Evolutionary conservation across 805 yeast species (phyloP).

Genomic region (Candida krabiensis): DNA sequence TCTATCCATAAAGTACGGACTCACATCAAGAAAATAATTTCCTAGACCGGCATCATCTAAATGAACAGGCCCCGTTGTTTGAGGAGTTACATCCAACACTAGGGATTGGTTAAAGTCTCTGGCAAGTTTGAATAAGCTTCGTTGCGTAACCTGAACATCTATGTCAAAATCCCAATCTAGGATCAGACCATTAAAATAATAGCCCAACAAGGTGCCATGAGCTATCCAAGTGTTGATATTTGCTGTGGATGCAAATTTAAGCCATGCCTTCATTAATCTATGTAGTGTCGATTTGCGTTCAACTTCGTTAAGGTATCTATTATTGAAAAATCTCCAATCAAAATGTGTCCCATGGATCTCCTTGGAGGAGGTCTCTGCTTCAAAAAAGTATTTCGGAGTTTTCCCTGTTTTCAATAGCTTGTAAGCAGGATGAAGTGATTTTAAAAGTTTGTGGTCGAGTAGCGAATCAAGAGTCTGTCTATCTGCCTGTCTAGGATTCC

Average conservation of each 20-base stretch:
- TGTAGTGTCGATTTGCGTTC: slow-evolving; percentile 38
- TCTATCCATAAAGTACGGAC: slow-evolving; percentile 35
- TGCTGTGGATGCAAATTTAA: slow-evolving; percentile 44
- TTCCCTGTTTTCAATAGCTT: slow-evolving; percentile 2
- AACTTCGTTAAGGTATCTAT: slow-evolving; percentile 19
- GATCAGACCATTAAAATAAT: slow-evolving; percentile 58
- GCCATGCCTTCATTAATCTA: slow-evolving; percentile 53
- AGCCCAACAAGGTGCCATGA: slow-evolving; percentile 63
- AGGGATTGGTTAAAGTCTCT: slow-evolving; percentile 48
- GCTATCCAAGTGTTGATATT: slow-evolving; percentile 59
- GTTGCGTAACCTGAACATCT: slow-evolving; percentile 60
- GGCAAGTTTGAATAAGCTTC: slow-evolving; percentile 43
- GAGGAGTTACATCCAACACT: slow-evolving; percentile 39
- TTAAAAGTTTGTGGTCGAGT: slow-evolving; percentile 11
- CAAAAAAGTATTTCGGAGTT: slow-evolving; percentile 40
- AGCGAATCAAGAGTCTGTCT: slow-evolving; percentile 4
- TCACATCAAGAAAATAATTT: slow-evolving; percentile 33
- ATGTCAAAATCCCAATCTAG: slow-evolving; percentile 65
- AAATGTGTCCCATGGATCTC: slow-evolving; percentile 39
- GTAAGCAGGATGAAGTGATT: slow-evolving; percentile 4
- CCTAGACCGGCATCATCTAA: slow-evolving; percentile 32
- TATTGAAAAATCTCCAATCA: slow-evolving; percentile 47
- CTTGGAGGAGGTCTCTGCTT: slow-evolving; percentile 36
- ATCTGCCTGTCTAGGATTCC: not conserved
- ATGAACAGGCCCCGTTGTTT: slow-evolving; percentile 7